Evolutionary conservation across 352 stramenopile genomes (phyloP), one percentile per base, ranked within the genome.

Genomic region (Phytophthora sojae): DNA sequence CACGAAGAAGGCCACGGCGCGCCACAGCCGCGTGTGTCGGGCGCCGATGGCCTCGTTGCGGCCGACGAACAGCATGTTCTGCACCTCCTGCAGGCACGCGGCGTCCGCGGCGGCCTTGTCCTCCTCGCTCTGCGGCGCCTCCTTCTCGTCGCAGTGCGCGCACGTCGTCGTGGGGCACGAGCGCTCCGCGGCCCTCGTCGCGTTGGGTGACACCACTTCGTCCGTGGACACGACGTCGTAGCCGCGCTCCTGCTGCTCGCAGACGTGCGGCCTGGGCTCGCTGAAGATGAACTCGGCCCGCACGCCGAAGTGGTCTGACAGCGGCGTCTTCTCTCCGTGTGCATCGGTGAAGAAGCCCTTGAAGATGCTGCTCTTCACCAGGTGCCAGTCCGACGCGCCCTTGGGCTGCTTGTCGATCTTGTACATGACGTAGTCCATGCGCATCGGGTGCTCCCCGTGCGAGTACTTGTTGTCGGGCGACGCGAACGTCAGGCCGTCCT

Each of bases 371-470:
- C 88, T 92, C 8, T 68, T 64, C 15, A 80, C 68, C 30, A 95
- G 55, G 11, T 83, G 77, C 88, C 88, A 95, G 23, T 70, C 45
- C 9, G 50, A 62, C 21, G 58, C 47, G 8, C 50, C 47, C 54
- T 53, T 57, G 17, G 53, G 32, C 26, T 61, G 50, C 49, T 66
- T 67, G 21, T 63, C 26, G 23, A 83, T 72, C 71, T 91, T 89
- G 81, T 93, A 95, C 56, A 95, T 76, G 21, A 95, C 73, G 57
- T 95, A 95, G 62, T 95, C 88, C 88, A 95, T 95, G 21, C 88
- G 83, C 88, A 95, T 95, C 2, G 88, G 88, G 67, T 93, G 81
- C 11, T 95, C 88, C 1, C 88, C 85, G 61, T 91, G 79, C 53
- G 85, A 93, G 64, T 86, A 95, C 61, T 91, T 90, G 77, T 95